Conservation (phyloP, 2,329 filamentous ascomycete species). For the Xylariales sp. region DNA sequence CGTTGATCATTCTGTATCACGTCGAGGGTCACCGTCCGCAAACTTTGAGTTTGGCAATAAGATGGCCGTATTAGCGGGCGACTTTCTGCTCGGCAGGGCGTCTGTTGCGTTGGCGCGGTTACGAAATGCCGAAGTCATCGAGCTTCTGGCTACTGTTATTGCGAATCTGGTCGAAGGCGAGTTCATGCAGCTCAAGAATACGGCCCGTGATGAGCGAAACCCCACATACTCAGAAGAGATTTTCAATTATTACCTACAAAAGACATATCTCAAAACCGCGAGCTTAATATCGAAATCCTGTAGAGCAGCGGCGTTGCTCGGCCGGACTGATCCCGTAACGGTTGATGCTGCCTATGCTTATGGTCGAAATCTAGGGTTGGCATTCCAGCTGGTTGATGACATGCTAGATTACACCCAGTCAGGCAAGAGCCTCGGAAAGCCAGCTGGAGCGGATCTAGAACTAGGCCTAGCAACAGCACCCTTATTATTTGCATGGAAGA, state of each 20-base stretch:
- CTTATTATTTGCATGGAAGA: slow-evolving; percentile 94
- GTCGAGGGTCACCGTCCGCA: slow-evolving; percentile 85
- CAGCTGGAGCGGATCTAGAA: slow-evolving; percentile 92
- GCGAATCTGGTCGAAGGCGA: slow-evolving; percentile 98
- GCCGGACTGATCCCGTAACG: slow-evolving; percentile 78
- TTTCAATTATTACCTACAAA: slow-evolving; percentile 93
- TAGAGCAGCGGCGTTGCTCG: slow-evolving; percentile 87
- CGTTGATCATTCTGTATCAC: slow-evolving; percentile 89
- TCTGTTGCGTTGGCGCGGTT: slow-evolving; percentile 93
- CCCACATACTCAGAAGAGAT: slow-evolving; percentile 90
- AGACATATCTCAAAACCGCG: slow-evolving; percentile 97
- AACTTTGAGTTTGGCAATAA: slow-evolving; percentile 99
- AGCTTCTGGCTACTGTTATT: slow-evolving; percentile 94
- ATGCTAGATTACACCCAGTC: slow-evolving; percentile 96
- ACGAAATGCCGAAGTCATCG: slow-evolving; percentile 92
- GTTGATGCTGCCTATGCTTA: slow-evolving; percentile 93
- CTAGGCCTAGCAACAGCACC: slow-evolving; percentile 94
- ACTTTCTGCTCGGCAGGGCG: slow-evolving; percentile 91
- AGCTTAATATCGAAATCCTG: slow-evolving; percentile 97
- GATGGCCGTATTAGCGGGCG: slow-evolving; percentile 97
- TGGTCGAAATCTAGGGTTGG: slow-evolving; percentile 91
- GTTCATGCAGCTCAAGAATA: slow-evolving; percentile 99
- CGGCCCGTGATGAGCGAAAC: slow-evolving; percentile 84
- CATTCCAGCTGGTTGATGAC: slow-evolving; percentile 97
- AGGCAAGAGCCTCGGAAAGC: slow-evolving; percentile 89